Percentiles rank a stretch among this genome's conserved stretches.
Evolutionary conservation across 106 monocot genomes (phyloP).

Genomic region (Platanthera zijinensis): DNA sequence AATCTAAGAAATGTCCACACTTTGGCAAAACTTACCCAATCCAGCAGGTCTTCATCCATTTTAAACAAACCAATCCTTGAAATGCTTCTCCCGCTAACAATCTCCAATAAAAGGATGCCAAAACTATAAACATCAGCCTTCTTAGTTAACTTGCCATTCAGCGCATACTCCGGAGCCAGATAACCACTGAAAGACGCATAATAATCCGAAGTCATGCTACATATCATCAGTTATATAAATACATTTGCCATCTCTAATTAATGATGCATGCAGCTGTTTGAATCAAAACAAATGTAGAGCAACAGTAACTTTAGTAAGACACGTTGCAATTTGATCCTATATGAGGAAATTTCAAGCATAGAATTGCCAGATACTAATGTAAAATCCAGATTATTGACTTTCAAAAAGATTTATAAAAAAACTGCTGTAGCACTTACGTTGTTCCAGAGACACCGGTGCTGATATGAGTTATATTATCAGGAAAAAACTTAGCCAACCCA

Average conservation of each 20-base stretch:
- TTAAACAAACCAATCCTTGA: constrained; percentile 42
- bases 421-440: constrained; percentile 21
- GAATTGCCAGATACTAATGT: too few relatives aligned
- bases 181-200: constrained; percentile 31
- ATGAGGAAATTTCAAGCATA: too few relatives aligned
- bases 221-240: too few relatives aligned
- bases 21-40: constrained; percentile 30
- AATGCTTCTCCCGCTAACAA: constrained; percentile 56
- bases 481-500: constrained; percentile 72
- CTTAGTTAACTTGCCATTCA: constrained; percentile 50
- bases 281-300: too few relatives aligned
- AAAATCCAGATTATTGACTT: too few relatives aligned
- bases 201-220: too few relatives aligned
- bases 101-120: constrained; percentile 66
- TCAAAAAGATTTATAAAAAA: constrained; percentile 4
- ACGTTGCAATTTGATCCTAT: too few relatives aligned
- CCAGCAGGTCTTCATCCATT: constrained; percentile 58
- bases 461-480: constrained; percentile 67
- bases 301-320: too few relatives aligned
- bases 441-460: constrained; percentile 82
- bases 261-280: too few relatives aligned
- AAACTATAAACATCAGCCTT: constrained; percentile 63
- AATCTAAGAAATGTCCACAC: too few relatives aligned
- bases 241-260: too few relatives aligned
- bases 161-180: constrained; percentile 69